phyloP scores from a whole-genome alignment of 257 asterid species.

The Petunia secreta region DNA sequence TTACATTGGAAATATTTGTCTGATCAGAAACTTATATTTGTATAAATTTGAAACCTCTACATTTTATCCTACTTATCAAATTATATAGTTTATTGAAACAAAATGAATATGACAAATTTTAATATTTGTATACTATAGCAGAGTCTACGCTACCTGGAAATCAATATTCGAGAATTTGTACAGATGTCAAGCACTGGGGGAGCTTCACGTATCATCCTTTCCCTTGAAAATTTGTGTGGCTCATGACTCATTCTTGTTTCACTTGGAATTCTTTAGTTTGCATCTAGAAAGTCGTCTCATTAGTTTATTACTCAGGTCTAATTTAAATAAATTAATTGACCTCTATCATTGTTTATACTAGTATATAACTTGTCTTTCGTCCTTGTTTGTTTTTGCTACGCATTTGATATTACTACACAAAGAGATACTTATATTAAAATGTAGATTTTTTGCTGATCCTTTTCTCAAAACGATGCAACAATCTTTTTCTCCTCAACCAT shows the following conservation, averaged over 20 bases:
- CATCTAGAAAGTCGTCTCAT: background rate
- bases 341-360: background rate
- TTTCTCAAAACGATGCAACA: background rate
- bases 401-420: background rate
- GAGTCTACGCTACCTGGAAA: no score
- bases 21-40: background rate
- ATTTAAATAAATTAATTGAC: background rate
- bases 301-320: background rate
- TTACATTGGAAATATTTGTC: background rate
- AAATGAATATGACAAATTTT: no score
- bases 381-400: no score
- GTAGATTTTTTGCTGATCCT: background rate
- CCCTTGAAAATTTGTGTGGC: no score
- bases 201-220: no score
- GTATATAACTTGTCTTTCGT: no score
- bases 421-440: background rate
- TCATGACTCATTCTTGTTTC: background rate
- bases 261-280: background rate
- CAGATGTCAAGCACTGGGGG: no score
- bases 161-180: no score
- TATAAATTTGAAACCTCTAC: background rate
- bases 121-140: no score
- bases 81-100: background rate
- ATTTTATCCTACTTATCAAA: background rate
- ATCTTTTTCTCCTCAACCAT: background rate